Percentiles rank a stretch among this genome's conserved stretches.
Conservation (phyloP, 176 grass and related monocot genomes). For the Oryza longistaminata region DNA sequence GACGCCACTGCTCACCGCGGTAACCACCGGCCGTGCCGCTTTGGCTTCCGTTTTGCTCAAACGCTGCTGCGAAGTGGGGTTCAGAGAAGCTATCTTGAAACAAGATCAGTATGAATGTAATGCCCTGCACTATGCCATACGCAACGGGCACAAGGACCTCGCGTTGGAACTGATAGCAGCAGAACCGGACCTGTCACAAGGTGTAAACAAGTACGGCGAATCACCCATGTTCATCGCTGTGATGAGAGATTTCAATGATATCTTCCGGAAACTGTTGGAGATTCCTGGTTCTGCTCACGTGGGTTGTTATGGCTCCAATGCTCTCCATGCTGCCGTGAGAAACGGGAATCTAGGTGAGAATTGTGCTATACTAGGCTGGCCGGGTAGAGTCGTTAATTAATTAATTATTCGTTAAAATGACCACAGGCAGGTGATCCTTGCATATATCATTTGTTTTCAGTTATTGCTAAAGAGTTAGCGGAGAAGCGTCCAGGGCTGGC, state of each 20-base stretch:
- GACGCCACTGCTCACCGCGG: background rate
- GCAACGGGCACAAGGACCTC: background rate
- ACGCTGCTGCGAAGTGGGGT: no score
- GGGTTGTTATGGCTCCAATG: background rate
- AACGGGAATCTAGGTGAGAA: background rate
- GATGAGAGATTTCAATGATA: background rate
- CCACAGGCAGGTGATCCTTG: no score
- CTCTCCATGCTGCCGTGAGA: constrained; percentile 25
- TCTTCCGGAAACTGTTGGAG: background rate
- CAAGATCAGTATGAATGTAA: background rate
- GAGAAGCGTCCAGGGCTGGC: no score
- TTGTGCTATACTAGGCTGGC: no score
- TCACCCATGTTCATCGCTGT: constrained; percentile 33
- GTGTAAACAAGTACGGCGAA: background rate
- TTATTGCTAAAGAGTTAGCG: no score
- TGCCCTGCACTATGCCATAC: background rate
- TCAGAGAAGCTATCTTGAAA: background rate
- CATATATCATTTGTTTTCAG: no score
- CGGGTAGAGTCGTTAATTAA: no score
- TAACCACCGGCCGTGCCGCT: background rate
- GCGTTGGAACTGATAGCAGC: background rate
- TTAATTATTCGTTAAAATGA: no score
- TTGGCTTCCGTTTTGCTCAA: background rate
- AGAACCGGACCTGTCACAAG: background rate
- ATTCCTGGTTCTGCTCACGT: background rate